Base-by-base conservation (phyloP, 1,139 yeast species). In the Lodderomyces parapsilosis region DNA sequence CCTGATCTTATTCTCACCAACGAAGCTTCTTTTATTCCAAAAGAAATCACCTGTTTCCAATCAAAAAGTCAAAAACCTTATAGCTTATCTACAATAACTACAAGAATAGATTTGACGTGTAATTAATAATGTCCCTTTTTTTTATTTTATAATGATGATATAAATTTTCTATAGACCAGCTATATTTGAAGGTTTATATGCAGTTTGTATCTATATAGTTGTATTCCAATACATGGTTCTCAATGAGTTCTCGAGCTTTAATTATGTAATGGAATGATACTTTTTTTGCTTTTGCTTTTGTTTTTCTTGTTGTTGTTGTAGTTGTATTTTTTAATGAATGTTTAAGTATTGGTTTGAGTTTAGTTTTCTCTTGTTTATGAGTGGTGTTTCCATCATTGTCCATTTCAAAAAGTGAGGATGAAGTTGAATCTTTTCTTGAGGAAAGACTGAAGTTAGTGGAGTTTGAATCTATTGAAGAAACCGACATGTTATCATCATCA, bases 191-290 rank as follows among this genome's bases (percentile, higher is more conserved):
- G n/a, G n/a, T 27, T 46, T 43, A 47, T 33, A 50, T 45, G 27
- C 52, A 46, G 35, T 52, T 48, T 28, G 66, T 62, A 52, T 72
- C 78, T 46, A 73, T 60, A 49, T 66, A 71, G 50, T 69, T 71
- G 52, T 72, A 73, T 52, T 73, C 78, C 43, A 71, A 63, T 24
- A 66, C 58, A 39, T 63, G 66, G 36, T 74, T 76, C 48, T 71
- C 69, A 40, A 72, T 63, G 41, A 65, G 65, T 54, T 73, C 78
- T 44, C 78, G 58, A 10, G 74, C 66, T 44, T 63, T 68, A 30
- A 73, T 63, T 40, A 71, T 66, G 54, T 66, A 68, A 53, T 67
- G 67, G 48, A 73, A 73, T 38, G 63, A 63, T 7, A 73, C 33
- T 7, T 19, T 36, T 6, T 35, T 40, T 11, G 24, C 14, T 13